Conservation (phyloP, 768 basidiomycete genomes). For the Tulasnella sp. region DNA sequence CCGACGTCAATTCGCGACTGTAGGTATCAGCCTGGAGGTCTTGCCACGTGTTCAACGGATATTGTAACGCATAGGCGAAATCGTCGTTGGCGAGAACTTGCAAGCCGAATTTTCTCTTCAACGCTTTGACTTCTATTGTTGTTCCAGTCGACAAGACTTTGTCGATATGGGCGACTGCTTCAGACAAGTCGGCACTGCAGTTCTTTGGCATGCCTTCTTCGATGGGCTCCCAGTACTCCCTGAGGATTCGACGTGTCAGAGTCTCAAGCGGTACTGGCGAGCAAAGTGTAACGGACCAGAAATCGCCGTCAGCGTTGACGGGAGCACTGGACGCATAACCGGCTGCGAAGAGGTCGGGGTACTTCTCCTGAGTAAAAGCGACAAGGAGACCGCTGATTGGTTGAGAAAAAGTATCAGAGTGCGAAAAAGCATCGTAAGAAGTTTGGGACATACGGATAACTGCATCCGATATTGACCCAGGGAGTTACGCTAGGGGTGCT, state of each 20-base stretch:
- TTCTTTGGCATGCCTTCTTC: conserved; percentile 21
- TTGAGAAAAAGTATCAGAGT: neutral
- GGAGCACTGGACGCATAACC: conserved; percentile 17
- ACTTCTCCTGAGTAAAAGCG: conserved; percentile 12
- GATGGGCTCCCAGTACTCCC: conserved; percentile 19
- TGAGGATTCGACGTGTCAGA: neutral
- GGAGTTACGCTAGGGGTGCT: neutral
- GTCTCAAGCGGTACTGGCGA: neutral
- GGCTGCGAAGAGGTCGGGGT: conserved; percentile 16
- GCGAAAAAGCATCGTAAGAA: neutral
- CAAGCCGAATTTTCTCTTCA: neutral
- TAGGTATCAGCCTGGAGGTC: neutral
- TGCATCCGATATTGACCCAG: conserved; percentile 6
- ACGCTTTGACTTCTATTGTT: neutral
- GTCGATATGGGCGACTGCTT: neutral
- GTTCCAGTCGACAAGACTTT: neutral
- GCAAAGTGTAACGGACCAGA: neutral
- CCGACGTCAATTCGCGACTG: neutral
- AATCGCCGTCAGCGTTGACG: conserved; percentile 18
- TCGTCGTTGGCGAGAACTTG: neutral
- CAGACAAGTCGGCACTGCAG: conserved; percentile 17
- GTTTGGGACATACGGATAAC: neutral
- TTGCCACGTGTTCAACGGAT: conserved; percentile 3
- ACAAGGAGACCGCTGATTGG: conserved; percentile 4
- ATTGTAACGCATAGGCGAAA: neutral